Percentiles rank a stretch among this genome's conserved stretches.
These are phyloP conservation scores for Papilionanthe hybrid DNA, from an alignment of 116 monocot species.

Conservation along the genomic window DNA sequence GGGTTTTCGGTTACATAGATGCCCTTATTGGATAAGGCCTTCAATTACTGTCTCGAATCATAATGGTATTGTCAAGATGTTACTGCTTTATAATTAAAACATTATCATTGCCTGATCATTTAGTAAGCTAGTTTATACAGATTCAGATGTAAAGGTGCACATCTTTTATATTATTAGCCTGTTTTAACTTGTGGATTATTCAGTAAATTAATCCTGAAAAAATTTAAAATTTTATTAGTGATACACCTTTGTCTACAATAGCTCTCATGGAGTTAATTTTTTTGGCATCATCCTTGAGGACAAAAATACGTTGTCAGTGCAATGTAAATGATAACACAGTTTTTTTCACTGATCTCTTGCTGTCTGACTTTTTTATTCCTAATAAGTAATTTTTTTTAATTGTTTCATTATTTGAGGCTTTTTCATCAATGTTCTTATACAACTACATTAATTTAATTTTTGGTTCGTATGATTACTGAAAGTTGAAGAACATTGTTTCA, in stretches of 20 bases:
- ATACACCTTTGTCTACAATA: not conserved
- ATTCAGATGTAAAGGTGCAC: not conserved
- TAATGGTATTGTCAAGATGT: slow-evolving; percentile 53
- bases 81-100: not conserved
- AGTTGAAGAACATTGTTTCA: not conserved
- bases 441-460: not conserved
- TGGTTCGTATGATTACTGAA: not conserved
- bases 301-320: not conserved
- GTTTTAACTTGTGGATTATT: not conserved
- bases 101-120: not conserved
- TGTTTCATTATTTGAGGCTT: not conserved
- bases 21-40: slow-evolving; percentile 97
- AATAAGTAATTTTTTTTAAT: not conserved
- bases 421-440: not conserved
- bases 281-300: not conserved
- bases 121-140: not conserved
- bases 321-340: not conserved
- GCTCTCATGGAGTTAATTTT: not conserved
- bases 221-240: not conserved
- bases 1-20: slow-evolving; percentile 97
- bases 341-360: not conserved
- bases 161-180: not conserved
- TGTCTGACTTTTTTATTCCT: not conserved
- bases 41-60: slow-evolving; percentile 91
- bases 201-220: not conserved